phyloP scores from a whole-genome alignment of 192 early-diverging fungal genomes.

The Phlyctochytrium arcticum region DNA sequence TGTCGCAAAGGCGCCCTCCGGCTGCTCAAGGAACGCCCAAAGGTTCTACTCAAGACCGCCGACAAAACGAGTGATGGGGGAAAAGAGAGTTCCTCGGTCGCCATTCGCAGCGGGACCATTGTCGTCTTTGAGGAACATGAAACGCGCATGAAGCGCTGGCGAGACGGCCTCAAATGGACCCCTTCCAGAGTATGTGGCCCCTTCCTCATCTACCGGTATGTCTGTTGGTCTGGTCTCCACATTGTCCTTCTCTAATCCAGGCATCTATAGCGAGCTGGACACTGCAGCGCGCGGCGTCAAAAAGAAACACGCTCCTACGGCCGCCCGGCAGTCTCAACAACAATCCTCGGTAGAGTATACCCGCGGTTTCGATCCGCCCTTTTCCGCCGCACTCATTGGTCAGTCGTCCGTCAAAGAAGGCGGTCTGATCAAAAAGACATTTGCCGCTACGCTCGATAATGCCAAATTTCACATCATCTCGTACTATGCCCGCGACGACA shows the following conservation, averaged over 20 bases:
- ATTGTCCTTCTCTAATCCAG: background rate
- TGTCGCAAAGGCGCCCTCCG: conserved; percentile 6
- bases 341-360: background rate
- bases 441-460: conserved; percentile 3
- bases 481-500: conserved; percentile 13
- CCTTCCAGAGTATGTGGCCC: conserved; percentile 4
- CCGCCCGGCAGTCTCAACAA: no score
- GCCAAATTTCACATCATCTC: conserved; percentile 11
- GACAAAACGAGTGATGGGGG: background rate
- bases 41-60: background rate
- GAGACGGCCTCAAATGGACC: conserved; percentile 19
- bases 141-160: conserved; percentile 7
- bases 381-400: background rate
- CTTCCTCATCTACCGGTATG: conserved; percentile 13
- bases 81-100: background rate
- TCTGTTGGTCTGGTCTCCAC: background rate
- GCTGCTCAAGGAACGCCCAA: background rate
- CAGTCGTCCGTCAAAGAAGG: background rate
- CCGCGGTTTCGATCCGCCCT: background rate
- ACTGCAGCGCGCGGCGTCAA: background rate
- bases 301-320: background rate
- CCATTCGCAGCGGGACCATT: conserved; percentile 14
- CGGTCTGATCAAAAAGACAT: conserved; percentile 10
- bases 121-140: conserved; percentile 14
- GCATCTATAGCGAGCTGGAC: background rate